Percentiles rank a stretch among this genome's conserved stretches.
Conservation (phyloP, 1,139 yeast genomes). For the Blastobotrys illinoisensis region DNA sequence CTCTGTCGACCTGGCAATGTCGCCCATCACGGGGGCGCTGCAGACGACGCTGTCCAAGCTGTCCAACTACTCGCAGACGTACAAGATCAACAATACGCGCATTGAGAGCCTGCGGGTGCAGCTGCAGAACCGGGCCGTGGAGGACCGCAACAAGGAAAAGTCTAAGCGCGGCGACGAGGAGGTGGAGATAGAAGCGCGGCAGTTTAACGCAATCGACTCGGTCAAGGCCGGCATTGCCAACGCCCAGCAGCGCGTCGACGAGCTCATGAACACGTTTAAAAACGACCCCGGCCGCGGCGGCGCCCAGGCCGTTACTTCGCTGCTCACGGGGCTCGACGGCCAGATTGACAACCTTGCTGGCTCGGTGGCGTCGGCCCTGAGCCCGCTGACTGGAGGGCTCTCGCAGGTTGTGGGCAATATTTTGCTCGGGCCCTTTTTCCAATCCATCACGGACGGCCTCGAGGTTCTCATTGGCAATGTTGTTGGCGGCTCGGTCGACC, state of each 20-base stretch:
- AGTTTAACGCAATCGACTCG: slow-evolving; percentile 12
- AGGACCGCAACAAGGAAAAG: not conserved
- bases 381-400: slow-evolving; percentile 23
- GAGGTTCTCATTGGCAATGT: slow-evolving; percentile 29
- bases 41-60: slow-evolving; percentile 11
- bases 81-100: slow-evolving; percentile 13
- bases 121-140: not conserved
- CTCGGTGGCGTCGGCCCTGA: slow-evolving; percentile 20
- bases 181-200: not conserved
- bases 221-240: slow-evolving; percentile 19
- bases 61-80: slow-evolving; percentile 11
- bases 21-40: slow-evolving; percentile 12
- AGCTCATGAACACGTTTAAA: slow-evolving; percentile 16
- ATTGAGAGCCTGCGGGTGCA: slow-evolving; percentile 4
- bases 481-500: slow-evolving; percentile 23
- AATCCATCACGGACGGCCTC: slow-evolving; percentile 32
- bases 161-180: not conserved
- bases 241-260: slow-evolving; percentile 20
- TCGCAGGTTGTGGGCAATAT: slow-evolving; percentile 20
- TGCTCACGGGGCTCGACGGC: slow-evolving; percentile 30
- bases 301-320: slow-evolving; percentile 20
- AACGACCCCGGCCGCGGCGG: slow-evolving; percentile 21
- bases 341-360: slow-evolving; percentile 29
- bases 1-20: slow-evolving; percentile 12
- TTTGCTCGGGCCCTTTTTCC: slow-evolving; percentile 30